Conservation (phyloP, 257 asterid genomes). For the Henckelia pumila region DNA sequence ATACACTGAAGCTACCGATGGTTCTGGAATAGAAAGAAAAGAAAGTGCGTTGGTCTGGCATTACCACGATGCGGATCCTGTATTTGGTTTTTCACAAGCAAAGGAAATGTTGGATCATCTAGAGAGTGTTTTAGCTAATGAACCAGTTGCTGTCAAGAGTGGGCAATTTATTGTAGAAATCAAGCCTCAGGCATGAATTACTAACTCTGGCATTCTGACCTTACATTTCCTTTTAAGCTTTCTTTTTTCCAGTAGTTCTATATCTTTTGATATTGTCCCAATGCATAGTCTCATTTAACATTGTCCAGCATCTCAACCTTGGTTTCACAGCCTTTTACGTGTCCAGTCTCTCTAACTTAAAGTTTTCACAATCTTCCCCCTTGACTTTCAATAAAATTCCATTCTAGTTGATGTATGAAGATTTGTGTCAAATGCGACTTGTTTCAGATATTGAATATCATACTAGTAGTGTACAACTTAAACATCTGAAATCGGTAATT, state of each 20-base stretch:
- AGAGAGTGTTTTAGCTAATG: constrained; percentile 57
- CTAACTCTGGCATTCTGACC: constrained; percentile 11
- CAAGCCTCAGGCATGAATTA: constrained; percentile 49
- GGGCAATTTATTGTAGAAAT: constrained; percentile 60
- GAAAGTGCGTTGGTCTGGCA: constrained; percentile 63
- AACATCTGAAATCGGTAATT: not conserved
- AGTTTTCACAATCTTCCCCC: not conserved
- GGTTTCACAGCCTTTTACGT: not conserved
- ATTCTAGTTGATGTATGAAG: not conserved
- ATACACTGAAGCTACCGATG: constrained; percentile 60
- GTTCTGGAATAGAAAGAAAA: constrained; percentile 46
- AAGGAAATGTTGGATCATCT: constrained; percentile 58
- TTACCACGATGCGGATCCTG: constrained; percentile 50
- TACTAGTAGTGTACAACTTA: not conserved
- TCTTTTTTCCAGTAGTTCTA: not conserved
- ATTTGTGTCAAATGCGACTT: not conserved
- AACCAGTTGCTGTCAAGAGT: constrained; percentile 55
- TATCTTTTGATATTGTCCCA: not conserved
- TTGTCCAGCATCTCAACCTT: not conserved
- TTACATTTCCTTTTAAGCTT: not conserved
- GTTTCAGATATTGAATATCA: not conserved
- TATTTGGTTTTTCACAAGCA: constrained; percentile 52
- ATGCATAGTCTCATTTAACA: not conserved
- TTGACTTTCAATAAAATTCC: not conserved
- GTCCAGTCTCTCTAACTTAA: not conserved